A percentile compares a stretch with the other conserved stretches of the same genome.
These are phyloP conservation scores for Macrolepiota albuminosa DNA, from an alignment of 768 basidiomycete genomes.

Conservation along the genomic window DNA sequence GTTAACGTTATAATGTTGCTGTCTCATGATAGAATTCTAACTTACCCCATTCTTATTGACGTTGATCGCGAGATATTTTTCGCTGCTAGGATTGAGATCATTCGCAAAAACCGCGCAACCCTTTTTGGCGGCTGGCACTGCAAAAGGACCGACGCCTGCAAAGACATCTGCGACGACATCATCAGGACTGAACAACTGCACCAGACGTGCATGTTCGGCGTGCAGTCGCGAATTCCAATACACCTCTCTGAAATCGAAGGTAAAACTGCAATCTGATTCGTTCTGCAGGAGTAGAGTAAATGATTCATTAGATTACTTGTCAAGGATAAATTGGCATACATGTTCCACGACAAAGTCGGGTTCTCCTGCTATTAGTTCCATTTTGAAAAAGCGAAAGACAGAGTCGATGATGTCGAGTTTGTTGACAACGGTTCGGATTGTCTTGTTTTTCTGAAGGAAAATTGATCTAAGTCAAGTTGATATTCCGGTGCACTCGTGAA, in stretches of 20 bases:
- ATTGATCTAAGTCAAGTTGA: not conserved
- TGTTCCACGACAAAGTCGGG: constrained; percentile 82
- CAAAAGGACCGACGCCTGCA: constrained; percentile 97
- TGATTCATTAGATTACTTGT: not conserved
- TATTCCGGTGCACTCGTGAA: not conserved
- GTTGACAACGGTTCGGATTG: constrained; percentile 87
- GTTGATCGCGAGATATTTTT: constrained; percentile 72
- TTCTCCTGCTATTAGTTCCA: constrained; percentile 95
- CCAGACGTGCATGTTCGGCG: constrained; percentile 85
- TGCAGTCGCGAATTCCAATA: constrained; percentile 98
- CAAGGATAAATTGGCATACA: constrained; percentile 35
- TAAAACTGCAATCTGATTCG: constrained; percentile 84
- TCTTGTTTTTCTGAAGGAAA: constrained; percentile 71
- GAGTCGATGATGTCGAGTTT: constrained; percentile 84
- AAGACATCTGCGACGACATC: constrained; percentile 92
- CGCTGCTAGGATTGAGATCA: constrained; percentile 89
- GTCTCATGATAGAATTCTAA: constrained; percentile 2
- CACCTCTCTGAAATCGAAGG: constrained; percentile 91
- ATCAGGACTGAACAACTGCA: constrained; percentile 62
- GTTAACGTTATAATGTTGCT: constrained; percentile 1
- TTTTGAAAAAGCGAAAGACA: constrained; percentile 88
- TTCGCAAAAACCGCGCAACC: constrained; percentile 89
- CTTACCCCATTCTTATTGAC: constrained; percentile 72
- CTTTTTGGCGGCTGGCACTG: constrained; percentile 88
- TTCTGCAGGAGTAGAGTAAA: constrained; percentile 38